A percentile compares a stretch with the other conserved stretches of the same genome.
Conservation (phyloP, 257 asterid species). For the Ajuga chamaepitys region DNA sequence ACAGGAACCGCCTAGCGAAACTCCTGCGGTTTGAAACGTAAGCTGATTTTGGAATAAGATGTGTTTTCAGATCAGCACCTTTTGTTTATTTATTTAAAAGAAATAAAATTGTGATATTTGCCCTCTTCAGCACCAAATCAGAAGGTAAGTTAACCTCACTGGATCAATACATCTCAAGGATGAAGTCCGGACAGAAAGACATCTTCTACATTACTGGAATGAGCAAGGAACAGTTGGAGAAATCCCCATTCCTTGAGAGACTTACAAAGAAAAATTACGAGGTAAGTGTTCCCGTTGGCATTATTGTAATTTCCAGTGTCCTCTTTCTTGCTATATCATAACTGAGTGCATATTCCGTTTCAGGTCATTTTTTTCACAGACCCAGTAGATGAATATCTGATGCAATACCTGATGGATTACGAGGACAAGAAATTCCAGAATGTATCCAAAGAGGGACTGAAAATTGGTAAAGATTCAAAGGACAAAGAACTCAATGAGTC, state of each 20-base stretch:
- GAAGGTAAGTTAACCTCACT: slow-evolving; percentile 83
- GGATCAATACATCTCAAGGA: slow-evolving; percentile 86
- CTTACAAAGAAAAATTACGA: slow-evolving; percentile 77
- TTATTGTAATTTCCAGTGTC: background rate
- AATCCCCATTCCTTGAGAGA: slow-evolving; percentile 94
- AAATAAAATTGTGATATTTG: background rate
- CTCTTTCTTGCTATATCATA: background rate
- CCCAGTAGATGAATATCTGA: slow-evolving; percentile 86
- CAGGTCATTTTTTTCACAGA: slow-evolving; percentile 89
- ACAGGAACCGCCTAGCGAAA: slow-evolving; percentile 82
- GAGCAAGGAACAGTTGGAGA: slow-evolving; percentile 85
- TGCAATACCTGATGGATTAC: slow-evolving; percentile 93
- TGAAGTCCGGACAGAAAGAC: slow-evolving; percentile 86
- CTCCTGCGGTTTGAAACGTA: slow-evolving; percentile 89
- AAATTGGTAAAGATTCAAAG: slow-evolving; percentile 72
- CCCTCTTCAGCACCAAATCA: slow-evolving; percentile 58
- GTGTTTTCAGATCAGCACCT: background rate
- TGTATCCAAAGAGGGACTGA: slow-evolving; percentile 89
- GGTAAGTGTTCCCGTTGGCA: slow-evolving; percentile 24
- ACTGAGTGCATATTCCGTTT: background rate
- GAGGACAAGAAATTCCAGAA: slow-evolving; percentile 90
- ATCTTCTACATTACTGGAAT: slow-evolving; percentile 85
- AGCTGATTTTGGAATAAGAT: background rate
- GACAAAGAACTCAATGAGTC: slow-evolving; percentile 80
- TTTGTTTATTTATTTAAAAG: background rate